A percentile compares a stretch with the other conserved stretches of the same genome.
phyloP scores from a whole-genome alignment of 441 rosid genomes.

The Viola pubescens region DNA sequence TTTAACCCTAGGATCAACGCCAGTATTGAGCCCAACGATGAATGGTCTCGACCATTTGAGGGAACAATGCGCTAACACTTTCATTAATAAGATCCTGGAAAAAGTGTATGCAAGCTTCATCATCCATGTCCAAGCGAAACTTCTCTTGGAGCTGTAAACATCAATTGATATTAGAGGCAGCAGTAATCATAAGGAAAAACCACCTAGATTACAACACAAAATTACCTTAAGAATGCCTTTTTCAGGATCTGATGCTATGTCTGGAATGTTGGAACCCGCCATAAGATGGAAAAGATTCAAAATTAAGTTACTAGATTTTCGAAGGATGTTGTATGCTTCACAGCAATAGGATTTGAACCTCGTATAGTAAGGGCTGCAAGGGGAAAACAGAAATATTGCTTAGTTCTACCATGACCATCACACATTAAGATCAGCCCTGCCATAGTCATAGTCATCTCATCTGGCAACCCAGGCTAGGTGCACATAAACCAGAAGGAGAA shows the following conservation, averaged over 20 bases:
- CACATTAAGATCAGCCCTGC: background rate
- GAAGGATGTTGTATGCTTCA: constrained; percentile 97
- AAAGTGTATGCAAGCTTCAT: constrained; percentile 94
- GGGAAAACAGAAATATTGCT: constrained; percentile 7
- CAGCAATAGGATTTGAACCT: constrained; percentile 97
- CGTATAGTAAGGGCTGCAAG: constrained; percentile 85
- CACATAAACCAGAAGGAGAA: background rate
- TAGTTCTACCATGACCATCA: background rate
- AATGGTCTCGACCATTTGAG: constrained; percentile 98
- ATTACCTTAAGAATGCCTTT: constrained; percentile 93
- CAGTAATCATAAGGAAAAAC: background rate
- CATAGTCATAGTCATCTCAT: background rate
- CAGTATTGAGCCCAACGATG: constrained; percentile 99
- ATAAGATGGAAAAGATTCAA: constrained; percentile 85
- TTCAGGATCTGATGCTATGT: constrained; percentile 96
- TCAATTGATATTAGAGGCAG: constrained; percentile 9
- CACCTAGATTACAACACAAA: constrained; percentile 9
- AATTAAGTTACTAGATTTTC: constrained; percentile 94
- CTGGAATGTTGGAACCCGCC: constrained; percentile 98
- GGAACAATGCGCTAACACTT: constrained; percentile 93
- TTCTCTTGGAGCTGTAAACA: constrained; percentile 85
- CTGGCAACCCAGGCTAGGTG: background rate
- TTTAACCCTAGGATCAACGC: constrained; percentile 38
- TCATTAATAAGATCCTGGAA: constrained; percentile 97
- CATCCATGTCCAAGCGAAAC: constrained; percentile 89